These are phyloP conservation scores for Candida ascalaphidarum DNA, from an alignment of 805 yeast genomes.

Conservation along the genomic window DNA sequence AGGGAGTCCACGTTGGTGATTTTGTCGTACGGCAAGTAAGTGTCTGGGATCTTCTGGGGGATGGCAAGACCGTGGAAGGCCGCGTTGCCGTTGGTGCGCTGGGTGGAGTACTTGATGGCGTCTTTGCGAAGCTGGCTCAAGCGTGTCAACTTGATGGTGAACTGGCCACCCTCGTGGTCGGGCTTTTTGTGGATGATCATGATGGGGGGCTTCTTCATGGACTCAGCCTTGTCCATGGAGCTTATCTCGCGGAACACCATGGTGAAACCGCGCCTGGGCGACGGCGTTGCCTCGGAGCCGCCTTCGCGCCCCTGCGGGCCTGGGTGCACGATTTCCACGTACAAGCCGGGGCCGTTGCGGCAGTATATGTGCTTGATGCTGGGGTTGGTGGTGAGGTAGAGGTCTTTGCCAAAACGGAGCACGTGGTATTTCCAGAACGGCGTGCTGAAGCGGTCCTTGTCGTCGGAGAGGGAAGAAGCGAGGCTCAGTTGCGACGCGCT, in stretches of 20 bases:
- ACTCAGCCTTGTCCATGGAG: slow-evolving; percentile 9
- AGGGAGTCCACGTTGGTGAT: no score
- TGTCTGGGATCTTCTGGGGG: slow-evolving; percentile 14
- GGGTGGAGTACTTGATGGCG: slow-evolving; percentile 1
- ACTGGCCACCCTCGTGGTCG: slow-evolving; percentile 18
- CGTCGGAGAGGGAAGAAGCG: no score
- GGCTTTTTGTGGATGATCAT: slow-evolving; percentile 19
- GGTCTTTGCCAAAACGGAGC: slow-evolving; percentile 41
- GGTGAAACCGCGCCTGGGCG: no score
- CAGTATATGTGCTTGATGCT: slow-evolving; percentile 50
- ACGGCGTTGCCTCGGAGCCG: no score
- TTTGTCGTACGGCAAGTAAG: slow-evolving; percentile 13
- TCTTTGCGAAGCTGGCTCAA: slow-evolving; percentile 2
- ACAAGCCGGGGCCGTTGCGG: slow-evolving; percentile 56
- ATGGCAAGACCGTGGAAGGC: slow-evolving; percentile 16
- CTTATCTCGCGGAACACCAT: slow-evolving; percentile 17
- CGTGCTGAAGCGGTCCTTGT: slow-evolving; percentile 3
- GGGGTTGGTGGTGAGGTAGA: slow-evolving; percentile 63
- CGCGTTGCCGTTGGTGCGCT: slow-evolving; percentile 1
- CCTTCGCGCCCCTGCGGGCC: no score
- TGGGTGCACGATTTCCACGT: slow-evolving; percentile 29
- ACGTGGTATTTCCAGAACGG: slow-evolving; percentile 61
- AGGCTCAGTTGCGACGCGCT: no score
- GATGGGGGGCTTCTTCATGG: slow-evolving; percentile 10
- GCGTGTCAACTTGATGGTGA: slow-evolving; percentile 16